Evolutionary conservation across 2,329 filamentous ascomycete genomes (phyloP), one percentile per base, ranked within the genome.

Genomic region (Exophiala spinifera): DNA sequence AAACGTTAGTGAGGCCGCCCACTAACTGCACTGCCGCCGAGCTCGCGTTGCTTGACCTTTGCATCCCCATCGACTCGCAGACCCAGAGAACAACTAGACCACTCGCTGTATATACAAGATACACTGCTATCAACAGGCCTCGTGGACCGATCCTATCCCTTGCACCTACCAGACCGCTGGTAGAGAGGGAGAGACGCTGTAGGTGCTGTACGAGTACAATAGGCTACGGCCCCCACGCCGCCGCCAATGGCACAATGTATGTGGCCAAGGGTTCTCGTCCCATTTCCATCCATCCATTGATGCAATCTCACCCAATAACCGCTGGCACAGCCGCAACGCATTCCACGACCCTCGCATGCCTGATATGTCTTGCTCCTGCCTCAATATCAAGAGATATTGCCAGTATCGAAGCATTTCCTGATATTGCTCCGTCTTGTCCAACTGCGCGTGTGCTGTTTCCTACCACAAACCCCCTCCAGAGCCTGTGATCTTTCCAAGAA

Each of bases 281-380:
- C 33, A 42, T 20, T 42, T 25, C 21, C 11, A 44, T 31, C 21
- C 11, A 44, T 31, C 19, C 46, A 20, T 39, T 39, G 15, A 15
- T 39, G 31, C 51, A 49, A 43, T 50, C 49, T 45, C 39, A 51
- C 33, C 49, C 40, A 39, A 37, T 49, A 59, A 51, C 51, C 51
- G 48, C 51, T 28, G 21, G 47, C 55, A 57, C 55, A 54, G 53
- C 53, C 57, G 46, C 57, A 51, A 33, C 36, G 25, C 53, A 43
- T 37, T 40, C 49, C 45, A 37, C 45, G 20, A 36, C 37, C 19
- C 14, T 11, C 37, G 14, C 46, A 44, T 36, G 36, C 14, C 20
- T 51, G 20, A n/a, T 40, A 57, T 57, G 51, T 50, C 44, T 53
- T 39, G 34, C 44, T 46, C 48, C 46, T 57, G 40, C 36, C 28